Conservation (phyloP, 2,329 filamentous ascomycete species). For the Aspergillus fischeri region DNA sequence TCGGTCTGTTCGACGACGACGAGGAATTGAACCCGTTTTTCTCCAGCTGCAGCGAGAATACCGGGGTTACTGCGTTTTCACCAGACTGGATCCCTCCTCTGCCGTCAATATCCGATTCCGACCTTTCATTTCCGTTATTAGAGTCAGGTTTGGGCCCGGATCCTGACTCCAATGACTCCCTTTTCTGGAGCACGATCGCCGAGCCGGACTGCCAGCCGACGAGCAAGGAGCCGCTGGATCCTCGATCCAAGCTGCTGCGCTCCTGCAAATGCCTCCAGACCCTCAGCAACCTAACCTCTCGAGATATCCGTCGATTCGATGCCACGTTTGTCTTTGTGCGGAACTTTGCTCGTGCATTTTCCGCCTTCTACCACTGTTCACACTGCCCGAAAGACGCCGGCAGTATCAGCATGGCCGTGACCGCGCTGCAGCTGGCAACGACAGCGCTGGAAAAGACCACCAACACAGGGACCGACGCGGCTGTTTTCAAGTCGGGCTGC, state of each 20-base stretch:
- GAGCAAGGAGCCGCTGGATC: no score
- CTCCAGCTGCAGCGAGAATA: no score
- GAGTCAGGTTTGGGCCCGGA: no score
- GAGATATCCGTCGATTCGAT: background rate
- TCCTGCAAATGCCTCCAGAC: background rate
- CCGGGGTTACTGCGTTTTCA: no score
- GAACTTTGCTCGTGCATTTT: background rate
- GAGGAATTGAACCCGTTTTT: no score
- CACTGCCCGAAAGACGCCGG: background rate
- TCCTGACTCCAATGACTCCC: no score
- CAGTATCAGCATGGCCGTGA: background rate
- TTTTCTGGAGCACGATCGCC: no score
- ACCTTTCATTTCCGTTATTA: no score
- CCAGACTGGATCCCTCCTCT: no score
- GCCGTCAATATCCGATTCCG: no score
- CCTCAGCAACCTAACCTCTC: background rate
- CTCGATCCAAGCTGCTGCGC: background rate
- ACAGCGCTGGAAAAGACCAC: background rate
- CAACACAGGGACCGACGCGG: background rate
- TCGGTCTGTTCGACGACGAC: no score
- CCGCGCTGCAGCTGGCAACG: background rate
- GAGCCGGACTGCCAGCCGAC: no score
- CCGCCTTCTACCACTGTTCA: background rate
- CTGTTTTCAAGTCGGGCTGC: background rate
- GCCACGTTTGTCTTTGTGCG: background rate